Conservation (phyloP, 495 filamentous ascomycete species). For the Aspergillus nanangensis region DNA sequence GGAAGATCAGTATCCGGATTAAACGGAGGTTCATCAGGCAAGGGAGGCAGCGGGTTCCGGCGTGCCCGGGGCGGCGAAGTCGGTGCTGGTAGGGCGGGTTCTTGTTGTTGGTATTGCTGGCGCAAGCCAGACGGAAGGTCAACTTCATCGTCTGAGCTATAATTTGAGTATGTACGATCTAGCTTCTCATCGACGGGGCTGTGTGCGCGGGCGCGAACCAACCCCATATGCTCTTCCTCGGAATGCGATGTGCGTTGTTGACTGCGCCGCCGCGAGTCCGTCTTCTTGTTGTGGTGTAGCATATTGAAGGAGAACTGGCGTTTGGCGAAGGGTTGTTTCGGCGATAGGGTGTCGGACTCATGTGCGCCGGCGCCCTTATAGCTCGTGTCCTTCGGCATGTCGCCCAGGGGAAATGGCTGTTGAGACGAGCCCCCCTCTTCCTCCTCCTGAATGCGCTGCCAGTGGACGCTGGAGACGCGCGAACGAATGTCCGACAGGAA, state of each 20-base stretch:
- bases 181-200: too few relatives aligned
- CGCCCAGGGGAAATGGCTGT: too few relatives aligned
- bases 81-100: constrained; percentile 6
- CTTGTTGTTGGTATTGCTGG: background rate
- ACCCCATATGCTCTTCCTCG: background rate
- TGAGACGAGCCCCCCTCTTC: constrained; percentile 27
- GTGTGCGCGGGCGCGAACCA: background rate
- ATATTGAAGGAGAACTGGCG: constrained; percentile 92
- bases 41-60: constrained; percentile 16
- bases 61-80: constrained; percentile 4
- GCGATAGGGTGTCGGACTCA: too few relatives aligned
- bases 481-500: constrained; percentile 59
- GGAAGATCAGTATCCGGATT: background rate
- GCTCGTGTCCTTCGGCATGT: too few relatives aligned
- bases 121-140: background rate
- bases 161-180: too few relatives aligned
- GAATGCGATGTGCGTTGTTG: constrained; percentile 10
- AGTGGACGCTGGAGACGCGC: constrained; percentile 32
- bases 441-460: constrained; percentile 28
- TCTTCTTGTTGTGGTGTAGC: constrained; percentile 53
- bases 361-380: constrained; percentile 2
- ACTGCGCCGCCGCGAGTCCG: constrained; percentile 22
- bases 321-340: constrained; percentile 30
- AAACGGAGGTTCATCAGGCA: constrained; percentile 15
- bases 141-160: constrained; percentile 6